Base-by-base conservation (phyloP, 306 rosid genomes). In the Trichosanthes truncata region DNA sequence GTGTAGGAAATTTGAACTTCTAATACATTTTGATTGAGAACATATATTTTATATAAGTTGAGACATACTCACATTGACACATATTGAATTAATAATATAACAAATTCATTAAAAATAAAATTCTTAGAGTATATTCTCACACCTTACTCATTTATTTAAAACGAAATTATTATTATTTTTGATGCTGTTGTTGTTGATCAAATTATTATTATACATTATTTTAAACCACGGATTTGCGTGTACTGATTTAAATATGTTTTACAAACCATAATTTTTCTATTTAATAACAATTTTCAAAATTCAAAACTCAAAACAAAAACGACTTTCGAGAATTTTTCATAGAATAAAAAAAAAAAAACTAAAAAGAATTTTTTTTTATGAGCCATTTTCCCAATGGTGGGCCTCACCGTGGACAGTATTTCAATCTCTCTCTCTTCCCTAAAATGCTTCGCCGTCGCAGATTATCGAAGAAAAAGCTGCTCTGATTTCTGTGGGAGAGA, bases 391-490 rank as follows among this genome's bases (percentile, higher is more conserved):
- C 20, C 31, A 13, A 29, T 77, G 8, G 40, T 33, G 81, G 81
- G 49, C 35, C 81, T 65, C 65, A 35, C 14, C n/a, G 74, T 29
- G 29, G 48, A n/a, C 45, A 49, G 31, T 75, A 69, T 41, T 75
- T 31, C 15, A 17, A 31, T 29, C 61, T 51, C 61, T 75, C 63
- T 75, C 41, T 71, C 35, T 49, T 38, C 80, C 76, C 85, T 83
- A 74, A 66, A 83, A 79, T 40, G 80, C 61, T 74, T 79, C 85
- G 80, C 85, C 78, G 77, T 61, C 78, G 13, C 83, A 40, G 60
- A 79, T 51, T 72, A 17, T 23, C 65, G 60, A 40, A 29, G 43
- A 80, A 69, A 63, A 63, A 55, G 43, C 25, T 48, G 66, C 18
- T 49, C 40, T 33, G 21, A 45, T 25, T 45, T 53, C 21, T 77